Evolutionary conservation across 2,329 filamentous ascomycete genomes (phyloP), one percentile per base, ranked within the genome.

Genomic region (Polytolypa hystricis): DNA sequence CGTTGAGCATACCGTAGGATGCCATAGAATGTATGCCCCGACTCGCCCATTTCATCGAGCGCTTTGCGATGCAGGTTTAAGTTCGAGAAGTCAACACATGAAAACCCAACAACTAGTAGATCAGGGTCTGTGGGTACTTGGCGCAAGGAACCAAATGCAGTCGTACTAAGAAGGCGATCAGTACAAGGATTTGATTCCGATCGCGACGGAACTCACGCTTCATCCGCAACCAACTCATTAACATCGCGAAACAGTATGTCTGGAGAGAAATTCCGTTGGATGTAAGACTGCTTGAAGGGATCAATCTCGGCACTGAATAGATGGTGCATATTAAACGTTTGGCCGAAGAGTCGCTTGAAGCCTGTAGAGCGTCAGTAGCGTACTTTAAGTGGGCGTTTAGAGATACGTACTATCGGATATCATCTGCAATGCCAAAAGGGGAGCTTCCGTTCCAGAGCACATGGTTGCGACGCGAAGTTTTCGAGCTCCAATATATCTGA

Each of bases 381-480:
- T 14, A 27, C 3, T 10, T 27, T 5, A 12, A 19, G 14, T 9
- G 31, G 26, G 4, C 28, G 4, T 20, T 15, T 17, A 27, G 17
- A 6, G 14, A 29, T 11, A 51, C 48, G 54, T 52, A 57, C 68
- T 60, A 11, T 71, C 61, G 26, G 60, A 54, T 30, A 84, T 57
- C 53, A 78, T 62, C 10, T 74, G 60, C 10, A 85, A 51, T 0
- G 78, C 77, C 1, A 86, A 63, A 2, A 89, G 58, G 0, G 83
- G 83, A 4, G 76, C 75, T 46, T 89, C 83, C 0, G 83, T 87
- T 0, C 83, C 83, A 1, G 81, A 86, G 52, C 81, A 87, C 64
- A 86, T 74, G 0, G 83, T 89, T 0, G 70, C 81, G 17, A 86
- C 62, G 6, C 67, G 58, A 17, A 81, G 46, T 4, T 61, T 50